Evolutionary conservation across 306 rosid species (phyloP), one percentile per base, ranked within the genome.

Genomic region (Cajanus cajan): DNA sequence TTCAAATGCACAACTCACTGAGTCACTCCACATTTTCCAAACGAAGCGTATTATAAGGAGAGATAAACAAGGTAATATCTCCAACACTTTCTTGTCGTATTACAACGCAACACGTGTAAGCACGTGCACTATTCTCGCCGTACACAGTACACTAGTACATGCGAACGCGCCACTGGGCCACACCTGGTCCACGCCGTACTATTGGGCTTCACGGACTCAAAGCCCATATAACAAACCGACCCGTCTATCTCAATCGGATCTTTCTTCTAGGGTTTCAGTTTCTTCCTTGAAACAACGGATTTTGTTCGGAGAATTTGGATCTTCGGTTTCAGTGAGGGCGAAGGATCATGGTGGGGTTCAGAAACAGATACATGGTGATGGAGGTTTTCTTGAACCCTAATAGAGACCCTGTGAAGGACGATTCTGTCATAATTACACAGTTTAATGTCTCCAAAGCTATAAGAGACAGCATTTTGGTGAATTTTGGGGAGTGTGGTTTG

Each of bases 401-500:
- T 34, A 89, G 85, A 76, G 93, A 90, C 6, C 79, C 68, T 14
- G 65, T 14, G 2, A 84, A 75, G 6, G 80, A 85, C 28, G 88
- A 88, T 80, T 86, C 92, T 61, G 76, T 93, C 71, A 91, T 90
- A 71, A 51, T 95, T 79, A 93, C 97, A 37, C 83, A 83, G 50
- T 84, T 79, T 67, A 91, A 96, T 80, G 82, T 95, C 41, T 78
- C 87, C 0, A 93, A 88, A 64, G 94, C 92, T 25, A 84, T 93
- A 55, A 90, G 77, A 83, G 96, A 91, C 9, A 91, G 90, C 87
- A 84, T 90, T 73, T 90, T 90, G 52, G 80, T 86, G 19, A 93
- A 93, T 82, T 93, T 91, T 71, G 97, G 97, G 50, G 94, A 91
- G 87, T 91, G 98, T 77, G 99, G 98, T 83, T 84, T 92, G 79